phyloP scores from a whole-genome alignment of 2,329 filamentous ascomycete genomes.

The Achaetomium macrosporum region DNA sequence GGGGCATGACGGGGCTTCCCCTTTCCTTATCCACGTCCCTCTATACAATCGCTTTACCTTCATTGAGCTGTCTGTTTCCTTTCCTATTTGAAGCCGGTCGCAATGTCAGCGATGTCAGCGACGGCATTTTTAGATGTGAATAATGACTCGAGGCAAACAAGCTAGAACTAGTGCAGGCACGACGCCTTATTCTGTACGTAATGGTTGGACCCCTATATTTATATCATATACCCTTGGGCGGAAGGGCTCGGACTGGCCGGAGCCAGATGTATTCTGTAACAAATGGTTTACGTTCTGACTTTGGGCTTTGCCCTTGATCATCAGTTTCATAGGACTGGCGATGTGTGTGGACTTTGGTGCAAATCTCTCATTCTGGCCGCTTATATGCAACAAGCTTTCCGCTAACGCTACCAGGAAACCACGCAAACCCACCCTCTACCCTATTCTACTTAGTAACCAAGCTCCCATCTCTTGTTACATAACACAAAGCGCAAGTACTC shows the following conservation, averaged over 20 bases:
- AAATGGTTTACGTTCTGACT: not conserved
- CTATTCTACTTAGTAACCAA: too few relatives aligned
- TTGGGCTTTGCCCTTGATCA: not conserved
- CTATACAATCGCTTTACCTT: not conserved
- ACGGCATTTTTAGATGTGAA: slow-evolving; percentile 12
- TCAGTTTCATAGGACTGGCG: not conserved
- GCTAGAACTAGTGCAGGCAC: slow-evolving; percentile 11
- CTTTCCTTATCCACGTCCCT: not conserved
- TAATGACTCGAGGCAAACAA: slow-evolving; percentile 3
- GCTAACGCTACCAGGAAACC: too few relatives aligned
- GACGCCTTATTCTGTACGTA: slow-evolving; percentile 6
- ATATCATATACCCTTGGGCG: slow-evolving; percentile 11
- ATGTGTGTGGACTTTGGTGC: too few relatives aligned
- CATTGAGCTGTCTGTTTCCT: not conserved
- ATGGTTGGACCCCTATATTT: not conserved
- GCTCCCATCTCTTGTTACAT: too few relatives aligned
- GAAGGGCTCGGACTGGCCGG: not conserved
- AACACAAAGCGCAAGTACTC: too few relatives aligned
- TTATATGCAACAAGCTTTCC: too few relatives aligned
- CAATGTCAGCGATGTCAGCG: not conserved
- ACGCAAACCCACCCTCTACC: too few relatives aligned
- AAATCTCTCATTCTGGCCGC: too few relatives aligned
- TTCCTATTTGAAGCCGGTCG: not conserved
- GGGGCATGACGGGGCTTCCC: not conserved
- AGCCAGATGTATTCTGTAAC: slow-evolving; percentile 2